phyloP scores from a whole-genome alignment of 2,329 filamentous ascomycete genomes.

The Xylogone sp. region DNA sequence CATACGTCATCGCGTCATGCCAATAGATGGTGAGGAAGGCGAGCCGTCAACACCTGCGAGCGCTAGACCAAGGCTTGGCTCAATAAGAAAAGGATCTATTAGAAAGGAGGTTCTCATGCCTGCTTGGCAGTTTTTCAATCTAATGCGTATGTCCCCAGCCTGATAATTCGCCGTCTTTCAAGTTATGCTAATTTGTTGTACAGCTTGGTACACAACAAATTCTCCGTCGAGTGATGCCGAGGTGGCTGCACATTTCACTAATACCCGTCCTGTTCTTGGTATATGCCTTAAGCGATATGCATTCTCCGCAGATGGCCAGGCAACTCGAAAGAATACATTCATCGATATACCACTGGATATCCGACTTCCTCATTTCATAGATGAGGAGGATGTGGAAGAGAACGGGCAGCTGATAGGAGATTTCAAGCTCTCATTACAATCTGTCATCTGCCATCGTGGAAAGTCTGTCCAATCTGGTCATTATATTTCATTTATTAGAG shows the following conservation, averaged over 20 bases:
- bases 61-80: conserved; percentile 21
- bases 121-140: conserved; percentile 94
- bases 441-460: conserved; percentile 88
- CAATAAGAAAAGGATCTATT: conserved; percentile 30
- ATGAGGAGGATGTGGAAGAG: conserved; percentile 62
- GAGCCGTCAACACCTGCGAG: conserved; percentile 28
- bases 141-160: conserved; percentile 66
- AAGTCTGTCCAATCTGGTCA: conserved; percentile 84
- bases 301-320: conserved; percentile 64
- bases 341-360: conserved; percentile 91
- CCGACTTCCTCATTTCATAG: conserved; percentile 83
- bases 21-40: conserved; percentile 32
- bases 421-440: conserved; percentile 89
- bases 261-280: conserved; percentile 78
- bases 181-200: conserved; percentile 29
- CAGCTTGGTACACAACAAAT: conserved; percentile 82
- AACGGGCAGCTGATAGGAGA: conserved; percentile 71
- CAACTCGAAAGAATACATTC: conserved; percentile 71
- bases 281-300: conserved; percentile 91
- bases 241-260: conserved; percentile 83
- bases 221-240: conserved; percentile 66
- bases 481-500: conserved; percentile 82
- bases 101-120: conserved; percentile 89
- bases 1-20: conserved; percentile 52
- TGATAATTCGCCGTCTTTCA: conserved; percentile 10